These are phyloP conservation scores for Mycena sanguinolenta DNA, from an alignment of 768 basidiomycete genomes.

Conservation along the genomic window DNA sequence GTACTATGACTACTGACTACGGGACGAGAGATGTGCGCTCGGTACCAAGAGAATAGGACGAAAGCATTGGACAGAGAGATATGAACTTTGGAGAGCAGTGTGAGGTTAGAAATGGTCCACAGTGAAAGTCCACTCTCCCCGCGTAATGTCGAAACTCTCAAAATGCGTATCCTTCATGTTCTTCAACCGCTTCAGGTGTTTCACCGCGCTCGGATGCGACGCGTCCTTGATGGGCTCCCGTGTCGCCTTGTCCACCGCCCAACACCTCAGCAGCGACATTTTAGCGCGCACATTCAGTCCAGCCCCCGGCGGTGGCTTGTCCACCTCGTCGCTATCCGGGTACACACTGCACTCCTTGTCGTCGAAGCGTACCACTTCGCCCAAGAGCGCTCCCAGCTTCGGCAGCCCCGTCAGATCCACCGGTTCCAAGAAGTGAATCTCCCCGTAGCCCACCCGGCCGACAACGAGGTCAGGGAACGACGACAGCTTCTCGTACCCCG, in stretches of 20 bases:
- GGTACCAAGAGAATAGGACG: conserved; percentile 17
- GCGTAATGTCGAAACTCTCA: conserved; percentile 80
- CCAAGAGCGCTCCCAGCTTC: conserved; percentile 85
- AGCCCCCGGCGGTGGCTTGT: conserved; percentile 85
- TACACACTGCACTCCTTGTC: conserved; percentile 96
- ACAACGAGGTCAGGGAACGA: conserved; percentile 84
- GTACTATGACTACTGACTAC: conserved; percentile 33
- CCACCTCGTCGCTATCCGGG: conserved; percentile 87
- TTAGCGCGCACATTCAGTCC: conserved; percentile 92
- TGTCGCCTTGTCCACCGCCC: conserved; percentile 92
- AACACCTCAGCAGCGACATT: conserved; percentile 84
- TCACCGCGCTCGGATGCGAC: conserved; percentile 74
- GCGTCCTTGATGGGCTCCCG: conserved; percentile 90
- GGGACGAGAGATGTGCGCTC: conserved; percentile 19
- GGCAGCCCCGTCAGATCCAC: conserved; percentile 90
- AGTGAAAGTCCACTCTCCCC: conserved; percentile 93
- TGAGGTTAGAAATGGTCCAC: conserved; percentile 87
- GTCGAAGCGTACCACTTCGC: conserved; percentile 89
- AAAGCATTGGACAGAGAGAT: conserved; percentile 11
- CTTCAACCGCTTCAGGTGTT: conserved; percentile 85
- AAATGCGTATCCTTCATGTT: conserved; percentile 90
- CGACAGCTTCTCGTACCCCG: conserved; percentile 80
- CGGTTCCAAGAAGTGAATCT: conserved; percentile 84
- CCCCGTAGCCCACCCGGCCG: conserved; percentile 92
- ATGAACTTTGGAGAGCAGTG: neutral